These are phyloP conservation scores for Mycena capillaripes DNA, from an alignment of 768 basidiomycete species.

Conservation along the genomic window DNA sequence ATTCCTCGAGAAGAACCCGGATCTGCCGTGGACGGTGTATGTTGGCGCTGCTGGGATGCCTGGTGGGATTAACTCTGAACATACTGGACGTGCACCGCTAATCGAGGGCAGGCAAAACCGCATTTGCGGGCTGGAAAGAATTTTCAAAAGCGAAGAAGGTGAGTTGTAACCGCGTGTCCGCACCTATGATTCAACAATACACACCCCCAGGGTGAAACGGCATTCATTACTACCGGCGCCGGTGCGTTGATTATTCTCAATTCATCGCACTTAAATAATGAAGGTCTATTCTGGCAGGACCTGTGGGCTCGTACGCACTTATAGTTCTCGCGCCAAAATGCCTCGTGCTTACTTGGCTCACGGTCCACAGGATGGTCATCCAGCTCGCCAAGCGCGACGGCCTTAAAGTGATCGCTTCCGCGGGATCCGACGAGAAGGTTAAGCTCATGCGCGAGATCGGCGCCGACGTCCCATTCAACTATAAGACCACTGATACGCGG, in stretches of 20 bases:
- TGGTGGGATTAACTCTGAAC: conserved; percentile 44
- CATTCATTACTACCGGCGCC: not conserved
- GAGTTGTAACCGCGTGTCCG: not conserved
- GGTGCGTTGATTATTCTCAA: not conserved
- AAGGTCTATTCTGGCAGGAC: not conserved
- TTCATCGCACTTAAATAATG: not conserved
- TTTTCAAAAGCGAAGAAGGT: conserved; percentile 20
- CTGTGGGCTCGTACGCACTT: not conserved
- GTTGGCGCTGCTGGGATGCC: conserved; percentile 69
- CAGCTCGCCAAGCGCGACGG: not conserved
- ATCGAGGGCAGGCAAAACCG: conserved; percentile 39
- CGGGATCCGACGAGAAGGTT: not conserved
- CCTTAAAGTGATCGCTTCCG: not conserved
- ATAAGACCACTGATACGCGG: not conserved
- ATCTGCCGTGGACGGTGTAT: conserved; percentile 44
- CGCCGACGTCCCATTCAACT: not conserved
- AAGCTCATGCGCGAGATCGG: not conserved
- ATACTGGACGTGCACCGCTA: not conserved
- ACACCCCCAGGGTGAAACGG: not conserved
- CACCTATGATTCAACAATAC: not conserved
- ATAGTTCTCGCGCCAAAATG: not conserved
- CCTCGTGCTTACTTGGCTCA: not conserved
- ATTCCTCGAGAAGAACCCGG: not conserved
- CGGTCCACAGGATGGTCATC: not conserved
- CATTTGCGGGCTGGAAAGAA: conserved; percentile 44